A percentile compares a stretch with the other conserved stretches of the same genome.
phyloP scores from a whole-genome alignment of 345 rosid species.

The Viola odorata region DNA sequence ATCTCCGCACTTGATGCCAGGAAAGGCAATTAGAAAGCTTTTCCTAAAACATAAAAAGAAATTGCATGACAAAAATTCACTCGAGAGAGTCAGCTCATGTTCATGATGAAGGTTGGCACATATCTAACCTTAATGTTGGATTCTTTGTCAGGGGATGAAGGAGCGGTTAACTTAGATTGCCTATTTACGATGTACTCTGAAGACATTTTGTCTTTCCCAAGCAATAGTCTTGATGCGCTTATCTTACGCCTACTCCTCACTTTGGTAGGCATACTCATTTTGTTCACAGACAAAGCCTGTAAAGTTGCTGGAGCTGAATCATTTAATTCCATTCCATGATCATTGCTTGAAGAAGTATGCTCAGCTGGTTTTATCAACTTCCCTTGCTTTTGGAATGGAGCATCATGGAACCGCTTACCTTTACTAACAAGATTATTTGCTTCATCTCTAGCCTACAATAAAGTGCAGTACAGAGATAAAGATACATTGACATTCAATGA shows the following conservation, averaged over 20 bases:
- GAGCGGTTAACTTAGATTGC: constrained; percentile 25
- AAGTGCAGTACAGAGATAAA: not conserved
- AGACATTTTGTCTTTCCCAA: constrained; percentile 28
- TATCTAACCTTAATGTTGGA: constrained; percentile 37
- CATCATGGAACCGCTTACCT: constrained; percentile 41
- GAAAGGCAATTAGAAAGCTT: constrained; percentile 59
- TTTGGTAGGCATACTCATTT: constrained; percentile 56
- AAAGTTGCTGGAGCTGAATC: constrained; percentile 39
- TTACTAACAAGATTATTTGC: constrained; percentile 33
- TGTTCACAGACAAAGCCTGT: constrained; percentile 28
- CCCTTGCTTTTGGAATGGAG: constrained; percentile 41
- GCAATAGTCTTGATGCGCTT: constrained; percentile 34
- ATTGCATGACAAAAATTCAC: not conserved
- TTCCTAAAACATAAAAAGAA: constrained; percentile 43
- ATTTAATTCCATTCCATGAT: constrained; percentile 40
- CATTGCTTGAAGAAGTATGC: constrained; percentile 37
- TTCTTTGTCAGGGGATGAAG: constrained; percentile 26
- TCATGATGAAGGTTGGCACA: constrained; percentile 3
- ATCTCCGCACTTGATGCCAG: constrained; percentile 58
- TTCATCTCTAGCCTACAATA: constrained; percentile 39
- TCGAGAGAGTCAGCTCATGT: constrained; percentile 21
- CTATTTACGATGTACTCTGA: constrained; percentile 33
- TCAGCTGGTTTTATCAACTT: constrained; percentile 44
- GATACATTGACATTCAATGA: too few species aligned
- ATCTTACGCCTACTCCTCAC: constrained; percentile 67